Base-by-base conservation (phyloP, 2,329 filamentous ascomycete species). In the Clonostachys byssicola region DNA sequence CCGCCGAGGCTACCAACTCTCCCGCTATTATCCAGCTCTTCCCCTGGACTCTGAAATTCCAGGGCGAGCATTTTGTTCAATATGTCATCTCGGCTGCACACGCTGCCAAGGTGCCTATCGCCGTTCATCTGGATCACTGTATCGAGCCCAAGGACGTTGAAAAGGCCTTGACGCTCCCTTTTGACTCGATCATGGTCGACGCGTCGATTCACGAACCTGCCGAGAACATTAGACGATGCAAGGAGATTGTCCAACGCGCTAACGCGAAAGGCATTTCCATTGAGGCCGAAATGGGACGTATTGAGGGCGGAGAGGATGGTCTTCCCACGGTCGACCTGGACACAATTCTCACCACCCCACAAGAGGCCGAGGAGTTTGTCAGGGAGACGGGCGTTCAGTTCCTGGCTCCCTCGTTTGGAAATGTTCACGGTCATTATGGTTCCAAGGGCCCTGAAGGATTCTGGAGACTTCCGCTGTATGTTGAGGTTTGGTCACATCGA, bases 161-260 rank as follows among this genome's bases (percentile, higher is more conserved):
- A 34, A 46, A 52, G 6, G 60, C 60, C 13, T 54, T 60, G 33
- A 51, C 57, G 20, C 57, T 77, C 35, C 69, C 69, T 0, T 84
- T 85, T 51, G 81, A 85, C 56, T 75, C 72, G 20, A 83, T 85
- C 56, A 85, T 86, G 81, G 75, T 86, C 2, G 83, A 86, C 60
- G 85, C 85, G 77, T 78, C 72, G 41, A 80, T 84, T 54, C 78
- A 81, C 55, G 79, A 82, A 49, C 80, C 80, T 50, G 79, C 73
- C 47, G 81, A 84, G 64, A 86, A 86, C 51, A 66, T 85, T 16
- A 62, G 68, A 0, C 67, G 74, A 56, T 85, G 81, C 34, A 72
- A 69, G 46, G 77, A 83, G 51, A 61, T 85, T 41, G 78, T 81
- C 5, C 61, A 63, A 14, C 77, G 80, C 54, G 85, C 82, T 53